Conservation (phyloP, 2,329 filamentous ascomycete species). For the Sclerotinia subarctica region DNA sequence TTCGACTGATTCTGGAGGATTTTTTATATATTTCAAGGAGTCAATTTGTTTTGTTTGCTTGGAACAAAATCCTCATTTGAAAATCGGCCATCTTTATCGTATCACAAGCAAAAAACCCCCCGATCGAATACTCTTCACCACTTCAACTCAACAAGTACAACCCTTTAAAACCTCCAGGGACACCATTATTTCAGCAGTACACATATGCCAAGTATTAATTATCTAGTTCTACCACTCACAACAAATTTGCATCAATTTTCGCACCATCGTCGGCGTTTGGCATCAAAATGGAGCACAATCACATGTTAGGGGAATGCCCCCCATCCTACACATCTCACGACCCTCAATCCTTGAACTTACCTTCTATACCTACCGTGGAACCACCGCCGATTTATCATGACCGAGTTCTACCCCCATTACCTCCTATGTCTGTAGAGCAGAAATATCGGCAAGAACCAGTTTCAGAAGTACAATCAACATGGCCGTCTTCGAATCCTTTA, state of each 20-base stretch:
- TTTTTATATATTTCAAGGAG: neutral
- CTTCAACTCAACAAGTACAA: slow-evolving; percentile 1
- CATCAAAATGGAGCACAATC: slow-evolving; percentile 36
- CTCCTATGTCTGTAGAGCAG: slow-evolving; percentile 29
- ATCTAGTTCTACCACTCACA: neutral
- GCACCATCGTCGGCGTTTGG: slow-evolving; percentile 27
- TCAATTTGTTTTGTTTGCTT: neutral
- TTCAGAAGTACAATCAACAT: slow-evolving; percentile 31
- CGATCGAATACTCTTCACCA: neutral
- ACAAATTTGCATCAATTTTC: slow-evolving; percentile 2
- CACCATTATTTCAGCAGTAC: neutral
- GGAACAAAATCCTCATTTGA: neutral
- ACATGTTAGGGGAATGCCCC: slow-evolving; percentile 36
- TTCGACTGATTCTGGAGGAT: neutral
- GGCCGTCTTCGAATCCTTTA: slow-evolving; percentile 39
- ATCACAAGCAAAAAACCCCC: slow-evolving; percentile 19
- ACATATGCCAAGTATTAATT: slow-evolving; percentile 1
- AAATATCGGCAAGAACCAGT: slow-evolving; percentile 28
- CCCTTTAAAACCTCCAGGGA: neutral
- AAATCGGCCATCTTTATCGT: slow-evolving; percentile 8
- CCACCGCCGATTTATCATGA: slow-evolving; percentile 35
- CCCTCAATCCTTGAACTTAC: slow-evolving; percentile 33
- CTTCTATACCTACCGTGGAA: slow-evolving; percentile 34
- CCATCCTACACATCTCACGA: slow-evolving; percentile 37
- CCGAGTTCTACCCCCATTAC: slow-evolving; percentile 35